Evolutionary conservation across 169 alveolate species (phyloP), one percentile per base, ranked within the genome.

Genomic region (Fabrea salina): DNA sequence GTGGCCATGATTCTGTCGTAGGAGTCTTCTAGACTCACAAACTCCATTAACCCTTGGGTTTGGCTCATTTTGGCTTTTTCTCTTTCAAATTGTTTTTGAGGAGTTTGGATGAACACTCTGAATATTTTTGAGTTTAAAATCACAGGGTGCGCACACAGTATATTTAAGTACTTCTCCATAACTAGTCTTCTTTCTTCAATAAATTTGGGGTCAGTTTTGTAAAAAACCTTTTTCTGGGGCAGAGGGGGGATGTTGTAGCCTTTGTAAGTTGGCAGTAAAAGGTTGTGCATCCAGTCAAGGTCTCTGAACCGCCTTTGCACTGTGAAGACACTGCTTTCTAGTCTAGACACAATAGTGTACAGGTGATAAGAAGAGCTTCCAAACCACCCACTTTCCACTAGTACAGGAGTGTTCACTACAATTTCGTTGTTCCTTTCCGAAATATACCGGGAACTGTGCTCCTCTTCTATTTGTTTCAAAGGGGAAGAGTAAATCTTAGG

Each of bases 151-250:
- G 40, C 35, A 2, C 64, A 57, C 8, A 68, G n/a, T 11, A 81
- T 71, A 27, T 47, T 71, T 35, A 81, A 30, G 25, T 37, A 81
- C 30, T 32, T 81, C 25, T 81, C 82, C 58, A 81, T 49, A 22
- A 54, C 61, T 13, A 32, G 57, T 39, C 67, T 81, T 75, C 86
- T 50, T 47, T 81, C 59, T 47, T 81, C 86, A 4, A 81, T 19
- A 75, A 81, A 81, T 22, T 56, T n/a, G 27, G 51, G 39, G 7
- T 74, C 84, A n/a, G 35, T 27, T 19, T 74, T 81, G 6, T 70
- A 64, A 19, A 81, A 13, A 40, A 33, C n/a, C 51, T 81, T 81
- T 27, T 76, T 76, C 66, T 76, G 79, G 13, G 83, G 83, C 5
- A 76, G 25, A 32, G 83, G 83, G 3, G 83, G 83, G 19, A 76